A percentile compares a stretch with the other conserved stretches of the same genome.
These are phyloP conservation scores for Microcyclosporella mali DNA, from an alignment of 2,329 filamentous ascomycete species.

Conservation along the genomic window DNA sequence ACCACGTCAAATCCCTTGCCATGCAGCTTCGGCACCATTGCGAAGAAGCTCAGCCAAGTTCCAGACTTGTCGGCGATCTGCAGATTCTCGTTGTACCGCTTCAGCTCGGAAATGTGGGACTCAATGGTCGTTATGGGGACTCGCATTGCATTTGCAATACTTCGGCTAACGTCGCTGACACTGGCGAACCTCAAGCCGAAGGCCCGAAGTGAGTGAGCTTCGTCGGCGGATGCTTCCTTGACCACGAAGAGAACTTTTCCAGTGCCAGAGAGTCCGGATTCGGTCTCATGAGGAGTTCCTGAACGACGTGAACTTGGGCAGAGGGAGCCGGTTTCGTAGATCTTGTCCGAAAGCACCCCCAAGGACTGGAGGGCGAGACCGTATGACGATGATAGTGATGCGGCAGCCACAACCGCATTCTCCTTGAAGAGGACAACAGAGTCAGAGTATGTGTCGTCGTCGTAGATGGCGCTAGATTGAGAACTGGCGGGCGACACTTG, in stretches of 20 bases:
- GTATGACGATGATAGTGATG: constrained; percentile 63
- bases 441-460: constrained; percentile 56
- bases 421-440: constrained; percentile 76
- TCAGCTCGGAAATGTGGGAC: constrained; percentile 58
- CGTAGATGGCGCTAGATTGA: constrained; percentile 34
- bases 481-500: constrained; percentile 25
- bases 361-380: constrained; percentile 29
- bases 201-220: constrained; percentile 60
- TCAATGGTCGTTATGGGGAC: constrained; percentile 59
- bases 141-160: constrained; percentile 68
- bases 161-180: constrained; percentile 59
- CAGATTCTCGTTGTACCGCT: constrained; percentile 48
- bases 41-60: constrained; percentile 35
- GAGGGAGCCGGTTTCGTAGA: constrained; percentile 32
- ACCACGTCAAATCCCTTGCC: constrained; percentile 39
- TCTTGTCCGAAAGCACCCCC: constrained; percentile 33
- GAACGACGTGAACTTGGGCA: constrained; percentile 14
- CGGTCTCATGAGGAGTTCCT: constrained; percentile 31
- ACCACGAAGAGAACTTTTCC: constrained; percentile 79
- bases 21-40: constrained; percentile 29
- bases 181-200: constrained; percentile 73
- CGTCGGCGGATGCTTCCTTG: constrained; percentile 54
- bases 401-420: constrained; percentile 73
- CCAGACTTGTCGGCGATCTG: constrained; percentile 34
- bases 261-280: constrained; percentile 51